Percentiles rank a stretch among this genome's conserved stretches.
Conservation (phyloP, 768 basidiomycete species). For the Amanita jacksonii region DNA sequence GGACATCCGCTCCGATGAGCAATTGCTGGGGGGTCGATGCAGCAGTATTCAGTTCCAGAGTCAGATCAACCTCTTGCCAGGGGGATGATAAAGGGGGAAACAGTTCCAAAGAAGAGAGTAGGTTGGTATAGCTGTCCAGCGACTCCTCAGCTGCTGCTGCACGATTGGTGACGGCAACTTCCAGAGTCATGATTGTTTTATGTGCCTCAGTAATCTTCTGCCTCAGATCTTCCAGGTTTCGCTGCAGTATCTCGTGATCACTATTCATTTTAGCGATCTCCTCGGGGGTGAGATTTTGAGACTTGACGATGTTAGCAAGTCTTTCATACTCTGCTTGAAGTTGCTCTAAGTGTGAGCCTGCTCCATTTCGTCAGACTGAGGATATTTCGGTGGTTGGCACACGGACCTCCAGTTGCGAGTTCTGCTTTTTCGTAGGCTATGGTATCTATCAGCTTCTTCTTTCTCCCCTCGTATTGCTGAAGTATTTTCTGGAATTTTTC, state of each 20-base stretch:
- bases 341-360: slow-evolving; percentile 54
- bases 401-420: slow-evolving; percentile 40
- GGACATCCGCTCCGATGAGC: slow-evolving; percentile 58
- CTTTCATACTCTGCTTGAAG: slow-evolving; percentile 56
- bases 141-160: slow-evolving; percentile 77
- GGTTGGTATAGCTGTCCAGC: slow-evolving; percentile 66
- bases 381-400: neutral
- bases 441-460: slow-evolving; percentile 56
- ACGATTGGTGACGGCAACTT: slow-evolving; percentile 75
- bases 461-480: slow-evolving; percentile 57
- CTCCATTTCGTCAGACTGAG: neutral
- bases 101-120: slow-evolving; percentile 66
- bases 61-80: slow-evolving; percentile 65
- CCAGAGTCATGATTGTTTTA: slow-evolving; percentile 64
- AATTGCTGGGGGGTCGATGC: slow-evolving; percentile 61
- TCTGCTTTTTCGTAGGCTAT: slow-evolving; percentile 64
- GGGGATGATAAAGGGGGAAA: slow-evolving; percentile 68
- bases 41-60: slow-evolving; percentile 74
- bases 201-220: slow-evolving; percentile 68
- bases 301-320: slow-evolving; percentile 59
- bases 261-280: slow-evolving; percentile 88
- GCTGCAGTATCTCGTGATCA: slow-evolving; percentile 71
- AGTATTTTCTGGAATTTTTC: slow-evolving; percentile 74
- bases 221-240: slow-evolving; percentile 68
- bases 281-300: slow-evolving; percentile 84